phyloP scores from a whole-genome alignment of 306 rosid species.

The Cicer cuneatum region DNA sequence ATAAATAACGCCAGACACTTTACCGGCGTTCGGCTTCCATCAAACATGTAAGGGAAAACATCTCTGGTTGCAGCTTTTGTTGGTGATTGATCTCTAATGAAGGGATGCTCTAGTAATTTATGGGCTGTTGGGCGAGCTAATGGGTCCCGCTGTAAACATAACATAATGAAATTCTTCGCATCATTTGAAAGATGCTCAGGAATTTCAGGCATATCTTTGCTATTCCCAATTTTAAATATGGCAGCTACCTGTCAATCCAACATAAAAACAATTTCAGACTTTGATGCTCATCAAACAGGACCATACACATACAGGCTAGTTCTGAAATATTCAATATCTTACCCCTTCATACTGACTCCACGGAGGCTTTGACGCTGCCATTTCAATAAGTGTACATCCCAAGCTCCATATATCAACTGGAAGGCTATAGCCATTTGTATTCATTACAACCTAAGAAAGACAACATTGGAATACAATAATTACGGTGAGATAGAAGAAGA shows the following conservation, averaged over 20 bases:
- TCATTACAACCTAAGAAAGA: constrained; percentile 86
- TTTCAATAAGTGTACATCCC: constrained; percentile 98
- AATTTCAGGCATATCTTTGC: constrained; percentile 94
- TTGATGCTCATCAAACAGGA: constrained; percentile 33
- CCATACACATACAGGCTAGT: constrained; percentile 1
- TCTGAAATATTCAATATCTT: constrained; percentile 52
- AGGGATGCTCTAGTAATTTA: constrained; percentile 74
- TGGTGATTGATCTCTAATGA: constrained; percentile 78
- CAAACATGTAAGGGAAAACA: constrained; percentile 69
- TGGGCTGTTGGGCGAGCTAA: constrained; percentile 78
- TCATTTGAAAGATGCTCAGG: constrained; percentile 92
- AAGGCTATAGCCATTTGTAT: constrained; percentile 81
- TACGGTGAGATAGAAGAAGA: constrained; percentile 12
- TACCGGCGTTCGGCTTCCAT: constrained; percentile 95
- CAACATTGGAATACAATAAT: constrained; percentile 35
- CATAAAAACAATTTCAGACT: constrained; percentile 44
- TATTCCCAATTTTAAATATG: constrained; percentile 95
- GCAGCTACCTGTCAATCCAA: constrained; percentile 86
- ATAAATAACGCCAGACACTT: constrained; percentile 32
- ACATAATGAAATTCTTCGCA: constrained; percentile 76
- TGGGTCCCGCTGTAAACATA: constrained; percentile 87
- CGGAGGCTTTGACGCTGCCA: constrained; percentile 95
- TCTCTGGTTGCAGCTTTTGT: constrained; percentile 69
- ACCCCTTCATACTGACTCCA: constrained; percentile 99
- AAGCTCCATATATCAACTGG: constrained; percentile 98